Percentiles rank a stretch among this genome's conserved stretches.
These are phyloP conservation scores for Exophiala spinifera DNA, from an alignment of 2,329 filamentous ascomycete species.

Conservation along the genomic window DNA sequence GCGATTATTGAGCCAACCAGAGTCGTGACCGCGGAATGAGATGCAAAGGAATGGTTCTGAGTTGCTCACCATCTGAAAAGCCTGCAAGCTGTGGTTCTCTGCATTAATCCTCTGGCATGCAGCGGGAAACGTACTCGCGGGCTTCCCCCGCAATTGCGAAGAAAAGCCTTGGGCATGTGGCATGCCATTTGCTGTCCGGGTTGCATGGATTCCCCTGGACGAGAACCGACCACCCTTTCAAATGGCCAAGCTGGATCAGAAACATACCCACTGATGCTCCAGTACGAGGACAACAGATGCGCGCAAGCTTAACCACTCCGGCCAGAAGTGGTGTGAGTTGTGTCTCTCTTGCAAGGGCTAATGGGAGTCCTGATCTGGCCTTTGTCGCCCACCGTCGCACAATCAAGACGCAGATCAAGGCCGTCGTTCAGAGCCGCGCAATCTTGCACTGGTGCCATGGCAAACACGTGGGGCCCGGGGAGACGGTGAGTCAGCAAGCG, in stretches of 20 bases:
- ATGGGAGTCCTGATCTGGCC: too few relatives aligned
- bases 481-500: slow-evolving; percentile 4
- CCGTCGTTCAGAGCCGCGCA: too few relatives aligned
- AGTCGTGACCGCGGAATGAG: background rate
- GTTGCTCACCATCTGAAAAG: background rate
- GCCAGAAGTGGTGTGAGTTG: too few relatives aligned
- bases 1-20: background rate
- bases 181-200: background rate
- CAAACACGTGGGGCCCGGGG: slow-evolving; percentile 8
- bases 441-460: background rate
- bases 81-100: background rate
- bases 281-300: background rate
- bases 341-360: too few relatives aligned
- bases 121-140: background rate
- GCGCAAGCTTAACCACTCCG: background rate
- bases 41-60: background rate
- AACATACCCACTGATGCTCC: background rate
- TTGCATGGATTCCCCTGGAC: background rate
- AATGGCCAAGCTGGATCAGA: background rate
- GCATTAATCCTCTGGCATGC: background rate
- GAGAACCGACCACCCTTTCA: background rate
- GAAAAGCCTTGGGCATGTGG: background rate
- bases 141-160: background rate
- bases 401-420: too few relatives aligned
- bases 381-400: too few relatives aligned